Evolutionary conservation across 176 grass and related monocot genomes (phyloP).

Genomic region (Oryza coarctata): DNA sequence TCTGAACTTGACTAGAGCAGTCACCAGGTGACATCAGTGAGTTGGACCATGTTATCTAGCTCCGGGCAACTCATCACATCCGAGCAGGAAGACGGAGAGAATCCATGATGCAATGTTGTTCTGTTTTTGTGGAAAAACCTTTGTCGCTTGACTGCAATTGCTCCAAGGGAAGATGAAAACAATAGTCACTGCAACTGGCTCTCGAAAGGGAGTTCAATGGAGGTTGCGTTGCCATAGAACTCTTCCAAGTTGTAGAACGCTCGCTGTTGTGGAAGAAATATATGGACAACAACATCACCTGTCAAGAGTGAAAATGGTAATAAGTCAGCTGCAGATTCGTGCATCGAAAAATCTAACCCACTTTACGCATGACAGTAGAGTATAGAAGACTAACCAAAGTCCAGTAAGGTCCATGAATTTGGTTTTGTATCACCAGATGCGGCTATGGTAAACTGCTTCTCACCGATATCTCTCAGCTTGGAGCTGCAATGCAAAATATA

Average conservation of each 20-base stretch:
- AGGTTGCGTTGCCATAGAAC: constrained; percentile 86
- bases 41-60: neutral
- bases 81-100: neutral
- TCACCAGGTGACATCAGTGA: neutral
- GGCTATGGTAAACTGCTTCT: constrained; percentile 79
- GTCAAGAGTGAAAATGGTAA: neutral
- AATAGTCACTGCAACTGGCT: constrained; percentile 42
- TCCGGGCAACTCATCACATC: neutral
- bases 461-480: constrained; percentile 85
- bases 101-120: neutral
- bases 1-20: neutral
- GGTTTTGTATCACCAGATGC: constrained; percentile 89
- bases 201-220: constrained; percentile 82
- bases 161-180: neutral
- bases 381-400: constrained; percentile 63
- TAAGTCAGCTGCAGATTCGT: neutral
- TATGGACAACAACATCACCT: constrained; percentile 99
- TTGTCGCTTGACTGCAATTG: neutral
- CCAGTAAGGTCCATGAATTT: constrained; percentile 90
- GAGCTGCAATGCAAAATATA: constrained; percentile 48
- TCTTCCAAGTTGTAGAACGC: constrained; percentile 95
- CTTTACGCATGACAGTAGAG: neutral
- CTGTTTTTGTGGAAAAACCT: neutral
- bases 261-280: constrained; percentile 86
- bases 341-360: neutral